phyloP scores from a whole-genome alignment of 192 early-diverging fungal species.

The Spizellomyces sp. region DNA sequence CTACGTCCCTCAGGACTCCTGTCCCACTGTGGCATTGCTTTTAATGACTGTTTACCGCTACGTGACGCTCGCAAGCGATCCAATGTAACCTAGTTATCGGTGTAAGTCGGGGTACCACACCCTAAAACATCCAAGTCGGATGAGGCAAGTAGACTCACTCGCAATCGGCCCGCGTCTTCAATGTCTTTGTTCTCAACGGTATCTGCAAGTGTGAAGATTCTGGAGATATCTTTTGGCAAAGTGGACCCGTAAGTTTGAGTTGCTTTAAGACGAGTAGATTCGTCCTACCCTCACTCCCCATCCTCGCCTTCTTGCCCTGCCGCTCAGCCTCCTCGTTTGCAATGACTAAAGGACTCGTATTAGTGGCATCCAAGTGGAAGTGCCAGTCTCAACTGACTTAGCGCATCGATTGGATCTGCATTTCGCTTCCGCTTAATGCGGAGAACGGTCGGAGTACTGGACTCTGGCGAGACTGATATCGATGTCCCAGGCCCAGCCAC shows the following conservation, averaged over 20 bases:
- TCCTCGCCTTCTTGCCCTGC: constrained; percentile 23
- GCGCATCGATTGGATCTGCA: constrained; percentile 36
- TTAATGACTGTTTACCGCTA: constrained; percentile 9
- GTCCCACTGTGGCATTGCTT: background rate
- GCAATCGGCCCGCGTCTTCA: constrained; percentile 7
- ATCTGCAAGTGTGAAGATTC: constrained; percentile 20
- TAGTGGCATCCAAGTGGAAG: background rate
- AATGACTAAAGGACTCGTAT: constrained; percentile 11
- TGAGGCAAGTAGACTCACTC: too few relatives aligned
- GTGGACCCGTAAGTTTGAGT: background rate
- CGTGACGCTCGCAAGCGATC: constrained; percentile 11
- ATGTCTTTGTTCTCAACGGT: constrained; percentile 12
- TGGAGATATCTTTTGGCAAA: background rate
- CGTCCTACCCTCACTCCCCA: background rate
- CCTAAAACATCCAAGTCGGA: too few relatives aligned
- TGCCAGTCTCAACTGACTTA: constrained; percentile 12
- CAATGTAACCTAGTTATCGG: background rate
- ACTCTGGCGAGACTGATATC: background rate
- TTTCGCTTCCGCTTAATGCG: constrained; percentile 38
- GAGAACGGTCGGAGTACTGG: background rate
- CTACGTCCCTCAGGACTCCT: constrained; percentile 8
- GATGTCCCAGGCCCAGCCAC: background rate
- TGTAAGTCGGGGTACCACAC: too few relatives aligned
- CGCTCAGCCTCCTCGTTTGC: constrained; percentile 9
- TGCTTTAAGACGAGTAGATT: background rate